Conservation (phyloP, 768 basidiomycete species). For the Podaxis pistillaris region DNA sequence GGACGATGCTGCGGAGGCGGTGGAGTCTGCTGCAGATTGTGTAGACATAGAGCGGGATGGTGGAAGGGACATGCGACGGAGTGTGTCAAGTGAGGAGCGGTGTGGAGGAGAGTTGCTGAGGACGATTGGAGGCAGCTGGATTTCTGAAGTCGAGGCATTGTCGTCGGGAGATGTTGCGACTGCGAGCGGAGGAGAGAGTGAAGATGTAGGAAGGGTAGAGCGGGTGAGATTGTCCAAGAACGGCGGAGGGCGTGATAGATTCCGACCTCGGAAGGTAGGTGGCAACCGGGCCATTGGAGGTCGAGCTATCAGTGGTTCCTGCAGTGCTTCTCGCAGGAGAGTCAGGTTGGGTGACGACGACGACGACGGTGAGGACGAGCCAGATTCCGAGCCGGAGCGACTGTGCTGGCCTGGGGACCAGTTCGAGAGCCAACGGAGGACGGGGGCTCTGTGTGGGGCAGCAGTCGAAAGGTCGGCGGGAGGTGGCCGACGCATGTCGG, state of each 20-base stretch:
- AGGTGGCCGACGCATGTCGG: not conserved
- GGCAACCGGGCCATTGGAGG: conserved; percentile 46
- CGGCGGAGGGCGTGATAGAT: conserved; percentile 45
- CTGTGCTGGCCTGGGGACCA: conserved; percentile 26
- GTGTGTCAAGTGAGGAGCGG: conserved; percentile 55
- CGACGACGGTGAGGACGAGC: conserved; percentile 23
- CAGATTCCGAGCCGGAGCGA: conserved; percentile 23
- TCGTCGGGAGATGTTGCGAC: conserved; percentile 14
- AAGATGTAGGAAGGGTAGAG: conserved; percentile 61
- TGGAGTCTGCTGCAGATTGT: conserved; percentile 1
- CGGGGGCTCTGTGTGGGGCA: conserved; percentile 23
- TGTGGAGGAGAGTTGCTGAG: conserved; percentile 39
- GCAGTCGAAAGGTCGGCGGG: not conserved
- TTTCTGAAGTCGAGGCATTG: conserved; percentile 14
- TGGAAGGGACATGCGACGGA: conserved; percentile 32
- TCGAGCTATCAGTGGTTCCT: conserved; percentile 36
- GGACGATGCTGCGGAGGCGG: conserved; percentile 5
- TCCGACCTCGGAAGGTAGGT: conserved; percentile 29
- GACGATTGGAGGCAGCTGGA: conserved; percentile 30
- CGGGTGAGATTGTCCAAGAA: conserved; percentile 56
- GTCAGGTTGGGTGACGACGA: conserved; percentile 36
- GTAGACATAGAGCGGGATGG: conserved; percentile 1
- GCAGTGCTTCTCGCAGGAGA: conserved; percentile 45
- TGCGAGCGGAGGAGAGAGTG: conserved; percentile 43
- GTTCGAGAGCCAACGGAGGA: conserved; percentile 47